These are phyloP conservation scores for Blastomyces emzantsi DNA, from an alignment of 2,329 filamentous ascomycete species.

Conservation along the genomic window DNA sequence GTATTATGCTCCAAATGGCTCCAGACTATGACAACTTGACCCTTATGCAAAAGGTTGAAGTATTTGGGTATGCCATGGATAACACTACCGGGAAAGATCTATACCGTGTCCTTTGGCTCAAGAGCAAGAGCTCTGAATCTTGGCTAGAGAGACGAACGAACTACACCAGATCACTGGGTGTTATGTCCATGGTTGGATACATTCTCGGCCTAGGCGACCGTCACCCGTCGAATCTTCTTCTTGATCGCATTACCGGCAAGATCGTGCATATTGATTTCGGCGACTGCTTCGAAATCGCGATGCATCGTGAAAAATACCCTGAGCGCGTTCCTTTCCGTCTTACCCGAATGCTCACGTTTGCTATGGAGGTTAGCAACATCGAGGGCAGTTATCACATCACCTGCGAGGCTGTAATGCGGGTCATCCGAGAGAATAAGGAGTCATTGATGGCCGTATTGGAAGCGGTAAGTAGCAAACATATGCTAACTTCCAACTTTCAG, in stretches of 20 bases:
- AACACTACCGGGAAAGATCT: conserved; percentile 98
- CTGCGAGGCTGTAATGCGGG: conserved; percentile 96
- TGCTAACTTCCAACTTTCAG: background rate
- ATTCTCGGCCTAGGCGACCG: conserved; percentile 94
- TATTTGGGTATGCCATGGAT: conserved; percentile 97
- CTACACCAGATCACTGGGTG: conserved; percentile 90
- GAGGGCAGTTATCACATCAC: conserved; percentile 98
- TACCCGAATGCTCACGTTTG: conserved; percentile 97
- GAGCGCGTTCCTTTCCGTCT: conserved; percentile 96
- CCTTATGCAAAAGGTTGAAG: conserved; percentile 99
- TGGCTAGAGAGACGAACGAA: conserved; percentile 98
- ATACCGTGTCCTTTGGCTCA: conserved; percentile 96
- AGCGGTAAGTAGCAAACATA: conserved; percentile 58
- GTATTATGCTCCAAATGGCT: conserved; percentile 99
- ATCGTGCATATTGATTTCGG: conserved; percentile 99
- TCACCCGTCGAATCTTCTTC: conserved; percentile 95
- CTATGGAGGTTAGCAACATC: conserved; percentile 99
- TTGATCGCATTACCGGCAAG: conserved; percentile 91
- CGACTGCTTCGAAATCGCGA: conserved; percentile 98
- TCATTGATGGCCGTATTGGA: conserved; percentile 97
- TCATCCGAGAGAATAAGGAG: conserved; percentile 94
- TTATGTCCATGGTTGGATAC: conserved; percentile 99
- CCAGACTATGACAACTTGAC: conserved; percentile 98
- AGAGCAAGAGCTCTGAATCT: conserved; percentile 94
- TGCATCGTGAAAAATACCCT: conserved; percentile 98